Base-by-base conservation (phyloP, 2,329 filamentous ascomycete species). In the Amauroascus niger region DNA sequence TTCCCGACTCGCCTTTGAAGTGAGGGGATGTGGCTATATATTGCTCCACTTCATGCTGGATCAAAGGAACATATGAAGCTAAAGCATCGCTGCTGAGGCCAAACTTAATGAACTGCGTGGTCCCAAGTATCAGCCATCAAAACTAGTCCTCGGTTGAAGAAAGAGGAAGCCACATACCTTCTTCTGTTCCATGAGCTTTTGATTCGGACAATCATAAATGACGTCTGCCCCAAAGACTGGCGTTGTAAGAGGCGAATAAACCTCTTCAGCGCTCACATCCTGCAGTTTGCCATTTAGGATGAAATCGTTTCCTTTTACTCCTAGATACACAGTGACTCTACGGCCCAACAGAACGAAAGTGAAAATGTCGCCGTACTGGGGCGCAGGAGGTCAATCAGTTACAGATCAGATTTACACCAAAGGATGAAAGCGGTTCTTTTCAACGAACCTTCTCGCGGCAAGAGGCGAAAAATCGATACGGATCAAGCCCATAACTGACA, bases 111-210 rank as follows among this genome's bases (percentile, higher is more conserved):
- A 84, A 83, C 65, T 47, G 26, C 16, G 43, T 8, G 8, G 69
- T 49, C n/a, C 14, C 24, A 24, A 14, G 24, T 47, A 49, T 70
- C 20, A 49, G 22, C 33, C 8, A 39, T 49, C 40, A n/a, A 28
- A 16, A 14, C 5, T 13, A 14, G 18, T 2, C 8, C 16, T 28
- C 8, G 16, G 47, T 8, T n/a, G n/a, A 14, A 40, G 18, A 20
- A 26, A 40, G 7, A 14, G 54, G 65, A 87, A 84, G 80, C 13
- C 2, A 22, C 5, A 3, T 33, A 47, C 44, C 44, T 93, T 93
- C 76, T 95, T 95, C 77, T 95, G 88, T 74, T 95, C 88, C 87
- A 95, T 94, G 65, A 95, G 79, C 74, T 94, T 95, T 53, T 87
- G 79, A 65, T 94, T 94, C 30, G 88, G 87, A 71, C 88, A 94